phyloP scores from a whole-genome alignment of 2,329 filamentous ascomycete genomes.

The Pseudogymnoascus sp. region DNA sequence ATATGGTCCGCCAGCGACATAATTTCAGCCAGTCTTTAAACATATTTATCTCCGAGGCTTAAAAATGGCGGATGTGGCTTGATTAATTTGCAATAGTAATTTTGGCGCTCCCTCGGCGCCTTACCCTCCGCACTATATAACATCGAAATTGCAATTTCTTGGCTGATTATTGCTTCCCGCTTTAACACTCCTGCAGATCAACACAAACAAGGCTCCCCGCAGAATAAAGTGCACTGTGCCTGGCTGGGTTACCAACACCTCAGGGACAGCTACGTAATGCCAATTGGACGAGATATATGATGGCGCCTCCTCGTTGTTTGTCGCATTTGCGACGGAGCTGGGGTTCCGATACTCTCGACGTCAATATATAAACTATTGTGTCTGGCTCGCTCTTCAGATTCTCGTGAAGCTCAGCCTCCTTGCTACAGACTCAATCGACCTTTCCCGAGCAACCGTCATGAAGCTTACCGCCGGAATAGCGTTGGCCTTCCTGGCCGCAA shows the following conservation, averaged over 20 bases:
- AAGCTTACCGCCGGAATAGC: not conserved
- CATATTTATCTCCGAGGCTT: not conserved
- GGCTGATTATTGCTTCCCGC: not conserved
- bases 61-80: not conserved
- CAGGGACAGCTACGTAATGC: not conserved
- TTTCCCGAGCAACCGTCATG: not conserved
- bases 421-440: not conserved
- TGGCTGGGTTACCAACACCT: not conserved
- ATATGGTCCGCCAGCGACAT: not conserved
- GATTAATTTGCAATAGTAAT: not conserved
- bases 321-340: not conserved
- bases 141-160: not conserved
- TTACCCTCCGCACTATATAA: slow-evolving; percentile 6
- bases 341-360: not conserved
- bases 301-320: not conserved
- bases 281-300: slow-evolving; percentile 1
- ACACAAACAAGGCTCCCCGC: not conserved
- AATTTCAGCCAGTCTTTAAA: not conserved
- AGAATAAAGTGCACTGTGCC: not conserved
- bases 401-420: not conserved
- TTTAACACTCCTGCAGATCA: not conserved
- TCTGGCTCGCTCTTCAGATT: not conserved
- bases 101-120: not conserved
- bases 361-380: not conserved
- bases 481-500: not conserved